Conservation (phyloP, 352 stramenopile species). For the Phytophthora cryptogea region DNA sequence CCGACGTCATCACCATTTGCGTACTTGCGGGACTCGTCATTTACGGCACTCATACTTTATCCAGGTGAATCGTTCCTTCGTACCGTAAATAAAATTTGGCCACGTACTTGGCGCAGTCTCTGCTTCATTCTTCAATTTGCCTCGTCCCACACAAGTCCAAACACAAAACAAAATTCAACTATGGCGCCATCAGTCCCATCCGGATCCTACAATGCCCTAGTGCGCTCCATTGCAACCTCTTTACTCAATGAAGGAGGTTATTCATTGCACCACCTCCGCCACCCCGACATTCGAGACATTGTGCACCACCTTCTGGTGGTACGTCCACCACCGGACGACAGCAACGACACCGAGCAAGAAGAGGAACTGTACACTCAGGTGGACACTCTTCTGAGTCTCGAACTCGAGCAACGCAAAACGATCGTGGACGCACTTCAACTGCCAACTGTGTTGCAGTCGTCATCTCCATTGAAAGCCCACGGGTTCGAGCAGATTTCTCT, state of each 20-base stretch:
- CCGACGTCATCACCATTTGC: not conserved
- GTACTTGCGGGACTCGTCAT: not conserved
- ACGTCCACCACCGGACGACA: constrained; percentile 40
- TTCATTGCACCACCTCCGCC: constrained; percentile 41
- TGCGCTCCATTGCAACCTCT: constrained; percentile 32
- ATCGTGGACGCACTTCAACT: constrained; percentile 28
- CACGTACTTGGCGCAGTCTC: not conserved
- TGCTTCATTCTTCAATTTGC: constrained; percentile 29
- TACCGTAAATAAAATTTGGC: not conserved
- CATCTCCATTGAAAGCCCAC: not conserved
- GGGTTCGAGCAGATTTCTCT: constrained; percentile 48
- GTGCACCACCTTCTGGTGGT: constrained; percentile 59
- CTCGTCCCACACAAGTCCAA: constrained; percentile 7
- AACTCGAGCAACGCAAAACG: constrained; percentile 27
- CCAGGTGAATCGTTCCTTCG: no score
- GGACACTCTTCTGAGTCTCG: constrained; percentile 29
- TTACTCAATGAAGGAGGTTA: constrained; percentile 47
- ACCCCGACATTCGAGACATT: constrained; percentile 53
- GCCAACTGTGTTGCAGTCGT: constrained; percentile 6
- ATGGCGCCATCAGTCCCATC: constrained; percentile 23
- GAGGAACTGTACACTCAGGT: constrained; percentile 45
- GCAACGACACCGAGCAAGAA: constrained; percentile 24
- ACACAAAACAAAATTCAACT: not conserved
- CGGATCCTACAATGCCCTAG: constrained; percentile 37
- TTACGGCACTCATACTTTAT: not conserved